A percentile compares a stretch with the other conserved stretches of the same genome.
Evolutionary conservation across 495 filamentous ascomycete species (phyloP).

Genomic region (Rusavskia elegans): DNA sequence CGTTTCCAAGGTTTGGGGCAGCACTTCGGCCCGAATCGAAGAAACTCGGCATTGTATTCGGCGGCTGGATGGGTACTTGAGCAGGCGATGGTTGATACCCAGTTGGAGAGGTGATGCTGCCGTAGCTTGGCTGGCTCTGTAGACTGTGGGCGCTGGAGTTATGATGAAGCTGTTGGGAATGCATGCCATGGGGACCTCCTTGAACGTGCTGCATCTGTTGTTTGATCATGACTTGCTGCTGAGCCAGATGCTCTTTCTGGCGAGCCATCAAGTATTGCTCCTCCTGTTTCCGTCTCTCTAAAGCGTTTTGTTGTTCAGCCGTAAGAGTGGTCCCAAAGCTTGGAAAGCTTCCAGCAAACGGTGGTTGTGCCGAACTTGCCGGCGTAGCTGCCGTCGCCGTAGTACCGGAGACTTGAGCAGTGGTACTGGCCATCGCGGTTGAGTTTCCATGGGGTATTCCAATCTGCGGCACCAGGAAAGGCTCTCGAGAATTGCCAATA

Average conservation of each 20-base stretch:
- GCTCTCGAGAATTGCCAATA: slow-evolving; percentile 93
- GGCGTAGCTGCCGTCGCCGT: slow-evolving; percentile 22
- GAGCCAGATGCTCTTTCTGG: slow-evolving; percentile 78
- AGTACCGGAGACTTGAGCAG: slow-evolving; percentile 17
- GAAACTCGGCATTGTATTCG: slow-evolving; percentile 45
- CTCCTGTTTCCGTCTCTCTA: slow-evolving; percentile 92
- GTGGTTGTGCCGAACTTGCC: slow-evolving; percentile 61
- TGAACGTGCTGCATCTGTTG: slow-evolving; percentile 45
- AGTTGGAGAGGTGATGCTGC: slow-evolving; percentile 76
- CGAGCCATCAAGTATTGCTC: slow-evolving; percentile 93
- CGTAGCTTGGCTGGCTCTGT: slow-evolving; percentile 89
- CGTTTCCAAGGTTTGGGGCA: slow-evolving; percentile 29
- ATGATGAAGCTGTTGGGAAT: slow-evolving; percentile 58
- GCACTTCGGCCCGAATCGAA: slow-evolving; percentile 38
- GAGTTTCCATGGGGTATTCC: slow-evolving; percentile 77
- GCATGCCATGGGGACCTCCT: slow-evolving; percentile 32
- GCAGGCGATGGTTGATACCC: slow-evolving; percentile 58
- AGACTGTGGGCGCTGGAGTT: slow-evolving; percentile 88
- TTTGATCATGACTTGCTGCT: slow-evolving; percentile 66
- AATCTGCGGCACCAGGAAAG: slow-evolving; percentile 93
- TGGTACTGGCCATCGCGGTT: slow-evolving; percentile 29
- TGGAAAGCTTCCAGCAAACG: slow-evolving; percentile 88
- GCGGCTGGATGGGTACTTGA: slow-evolving; percentile 47
- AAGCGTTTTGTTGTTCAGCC: slow-evolving; percentile 91
- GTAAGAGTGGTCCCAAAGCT: slow-evolving; percentile 96